These are phyloP conservation scores for Metschnikowia anglica DNA, from an alignment of 805 yeast species.

Conservation along the genomic window DNA sequence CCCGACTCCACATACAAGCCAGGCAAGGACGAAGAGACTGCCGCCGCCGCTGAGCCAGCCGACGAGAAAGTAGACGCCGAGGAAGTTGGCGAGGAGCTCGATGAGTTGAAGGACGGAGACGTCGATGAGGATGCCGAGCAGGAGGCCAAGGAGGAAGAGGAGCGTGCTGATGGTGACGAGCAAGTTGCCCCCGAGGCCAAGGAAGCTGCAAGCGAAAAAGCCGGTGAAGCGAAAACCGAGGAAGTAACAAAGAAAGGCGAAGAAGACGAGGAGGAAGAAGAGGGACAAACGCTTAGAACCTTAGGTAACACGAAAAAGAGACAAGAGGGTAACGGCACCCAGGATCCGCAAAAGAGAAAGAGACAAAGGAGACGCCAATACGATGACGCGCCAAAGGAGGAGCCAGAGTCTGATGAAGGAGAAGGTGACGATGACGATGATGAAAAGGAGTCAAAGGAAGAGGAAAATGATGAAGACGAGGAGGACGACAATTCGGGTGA, in stretches of 20 bases:
- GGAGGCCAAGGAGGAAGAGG: no score
- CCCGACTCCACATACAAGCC: conserved; percentile 3
- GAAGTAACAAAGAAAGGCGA: no score
- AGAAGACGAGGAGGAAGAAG: conserved; percentile 4
- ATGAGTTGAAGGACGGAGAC: conserved; percentile 19
- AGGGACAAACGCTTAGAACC: conserved; percentile 1
- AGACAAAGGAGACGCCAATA: conserved; percentile 55
- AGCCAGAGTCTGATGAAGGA: conserved; percentile 38
- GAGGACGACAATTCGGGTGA: conserved; percentile 79
- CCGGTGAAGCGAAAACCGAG: no score
- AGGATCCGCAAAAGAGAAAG: conserved; percentile 39
- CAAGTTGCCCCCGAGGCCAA: no score
- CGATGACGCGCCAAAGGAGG: conserved; percentile 56
- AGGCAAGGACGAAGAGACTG: conserved; percentile 6
- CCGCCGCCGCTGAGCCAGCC: conserved; percentile 9
- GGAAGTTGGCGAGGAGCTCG: conserved; percentile 20
- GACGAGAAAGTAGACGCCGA: conserved; percentile 11
- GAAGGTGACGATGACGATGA: conserved; percentile 31
- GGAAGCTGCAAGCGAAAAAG: no score
- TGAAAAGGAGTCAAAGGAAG: conserved; percentile 49
- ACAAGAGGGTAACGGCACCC: conserved; percentile 4
- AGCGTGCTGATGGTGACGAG: not conserved
- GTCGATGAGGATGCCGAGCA: conserved; percentile 19
- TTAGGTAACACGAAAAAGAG: conserved; percentile 6
- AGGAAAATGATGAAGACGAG: conserved; percentile 58